Conservation (phyloP, 2,329 filamentous ascomycete genomes). For the Colletotrichum aenigma region DNA sequence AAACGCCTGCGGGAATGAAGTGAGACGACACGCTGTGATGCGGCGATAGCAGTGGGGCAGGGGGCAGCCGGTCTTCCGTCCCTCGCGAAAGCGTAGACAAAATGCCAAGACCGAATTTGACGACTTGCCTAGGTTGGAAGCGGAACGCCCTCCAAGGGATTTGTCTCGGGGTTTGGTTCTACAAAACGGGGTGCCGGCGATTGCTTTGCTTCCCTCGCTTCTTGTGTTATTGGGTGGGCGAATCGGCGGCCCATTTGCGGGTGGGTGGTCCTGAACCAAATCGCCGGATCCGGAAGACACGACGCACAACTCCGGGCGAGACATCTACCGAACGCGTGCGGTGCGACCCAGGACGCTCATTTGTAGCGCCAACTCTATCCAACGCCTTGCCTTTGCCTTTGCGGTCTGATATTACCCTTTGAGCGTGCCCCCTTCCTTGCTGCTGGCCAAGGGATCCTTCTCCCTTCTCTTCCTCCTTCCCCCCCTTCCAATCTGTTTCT, state of each 20-base stretch:
- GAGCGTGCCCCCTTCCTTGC: background rate
- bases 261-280: rapidly evolving
- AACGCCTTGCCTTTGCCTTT: background rate
- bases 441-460: background rate
- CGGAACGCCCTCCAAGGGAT: background rate
- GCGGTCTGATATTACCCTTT: background rate
- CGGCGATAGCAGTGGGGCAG: background rate
- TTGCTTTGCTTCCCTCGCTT: too few relatives aligned
- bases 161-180: background rate
- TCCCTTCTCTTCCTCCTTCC: background rate
- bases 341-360: background rate
- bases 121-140: background rate
- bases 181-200: background rate
- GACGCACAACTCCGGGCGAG: background rate
- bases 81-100: background rate
- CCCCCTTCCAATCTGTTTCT: too few relatives aligned
- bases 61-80: background rate
- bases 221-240: background rate
- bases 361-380: background rate
- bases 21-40: background rate
- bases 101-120: background rate
- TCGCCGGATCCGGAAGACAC: background rate
- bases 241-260: background rate
- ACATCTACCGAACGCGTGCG: background rate
- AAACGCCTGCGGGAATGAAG: background rate